These are phyloP conservation scores for Podaxis rugospora DNA, from an alignment of 768 basidiomycete species.

Conservation along the genomic window DNA sequence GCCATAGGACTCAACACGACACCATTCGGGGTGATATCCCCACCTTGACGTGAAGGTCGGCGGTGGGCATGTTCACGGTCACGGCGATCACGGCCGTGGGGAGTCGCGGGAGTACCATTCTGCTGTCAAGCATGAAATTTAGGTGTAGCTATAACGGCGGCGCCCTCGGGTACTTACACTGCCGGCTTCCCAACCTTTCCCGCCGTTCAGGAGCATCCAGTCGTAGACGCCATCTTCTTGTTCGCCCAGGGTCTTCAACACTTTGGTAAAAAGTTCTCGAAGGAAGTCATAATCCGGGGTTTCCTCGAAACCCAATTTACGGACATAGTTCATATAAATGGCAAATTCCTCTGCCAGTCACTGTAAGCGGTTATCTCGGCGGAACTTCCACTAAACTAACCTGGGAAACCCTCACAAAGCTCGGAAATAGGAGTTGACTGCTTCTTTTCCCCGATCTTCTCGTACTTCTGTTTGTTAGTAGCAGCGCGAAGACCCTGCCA, in stretches of 20 bases:
- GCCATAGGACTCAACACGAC: conserved; percentile 64
- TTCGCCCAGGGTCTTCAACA: conserved; percentile 84
- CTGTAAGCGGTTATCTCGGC: not conserved
- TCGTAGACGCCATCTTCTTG: conserved; percentile 91
- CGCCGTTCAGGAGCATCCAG: conserved; percentile 93
- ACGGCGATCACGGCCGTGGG: conserved; percentile 56
- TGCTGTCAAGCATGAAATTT: conserved; percentile 30
- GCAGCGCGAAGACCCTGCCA: conserved; percentile 98
- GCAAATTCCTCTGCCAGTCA: conserved; percentile 80
- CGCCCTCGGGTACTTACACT: conserved; percentile 46
- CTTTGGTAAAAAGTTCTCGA: conserved; percentile 88
- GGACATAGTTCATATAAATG: conserved; percentile 99
- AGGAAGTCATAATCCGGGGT: conserved; percentile 97
- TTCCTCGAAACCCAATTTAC: conserved; percentile 97
- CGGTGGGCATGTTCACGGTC: conserved; percentile 54
- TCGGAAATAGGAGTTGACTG: conserved; percentile 90
- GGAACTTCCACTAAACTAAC: conserved; percentile 36
- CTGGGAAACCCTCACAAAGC: conserved; percentile 95
- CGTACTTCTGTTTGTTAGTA: conserved; percentile 99
- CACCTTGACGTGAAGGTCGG: conserved; percentile 45
- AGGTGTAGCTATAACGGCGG: conserved; percentile 23
- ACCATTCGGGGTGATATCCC: conserved; percentile 45
- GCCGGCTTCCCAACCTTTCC: conserved; percentile 94
- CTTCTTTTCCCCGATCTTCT: conserved; percentile 99
- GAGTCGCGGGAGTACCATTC: conserved; percentile 46